Evolutionary conservation across 1,284 basidiomycete genomes (phyloP).

Genomic region (Boletus semigastroideus): DNA sequence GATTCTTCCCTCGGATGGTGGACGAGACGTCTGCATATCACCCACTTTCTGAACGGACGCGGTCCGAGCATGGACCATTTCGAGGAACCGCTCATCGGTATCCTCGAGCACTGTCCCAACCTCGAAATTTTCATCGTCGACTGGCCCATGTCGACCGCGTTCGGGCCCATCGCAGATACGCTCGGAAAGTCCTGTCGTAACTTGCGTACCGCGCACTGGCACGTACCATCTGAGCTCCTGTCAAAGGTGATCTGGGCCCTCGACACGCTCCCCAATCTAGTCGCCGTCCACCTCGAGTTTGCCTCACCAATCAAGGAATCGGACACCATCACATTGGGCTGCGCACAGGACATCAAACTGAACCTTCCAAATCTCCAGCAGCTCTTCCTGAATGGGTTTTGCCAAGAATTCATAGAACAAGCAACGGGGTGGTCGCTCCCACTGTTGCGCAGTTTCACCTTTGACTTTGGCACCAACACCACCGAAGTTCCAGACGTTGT

Average conservation of each 20-base stretch:
- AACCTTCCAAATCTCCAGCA: constrained; percentile 55
- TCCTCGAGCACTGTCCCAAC: constrained; percentile 64
- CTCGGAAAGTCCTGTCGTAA: constrained; percentile 49
- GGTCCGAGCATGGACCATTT: constrained; percentile 33
- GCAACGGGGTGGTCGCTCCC: constrained; percentile 66
- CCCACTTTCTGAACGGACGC: constrained; percentile 45
- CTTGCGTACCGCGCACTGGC: constrained; percentile 59
- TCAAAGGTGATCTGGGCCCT: constrained; percentile 69
- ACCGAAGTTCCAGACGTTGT: constrained; percentile 58
- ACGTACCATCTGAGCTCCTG: constrained; percentile 51
- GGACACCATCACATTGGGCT: constrained; percentile 47
- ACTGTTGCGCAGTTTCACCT: constrained; percentile 49
- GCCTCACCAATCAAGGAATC: constrained; percentile 27
- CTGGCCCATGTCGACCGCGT: constrained; percentile 53
- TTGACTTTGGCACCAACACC: constrained; percentile 47
- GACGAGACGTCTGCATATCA: constrained; percentile 61
- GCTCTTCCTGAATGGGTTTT: constrained; percentile 57
- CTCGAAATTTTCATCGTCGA: constrained; percentile 69
- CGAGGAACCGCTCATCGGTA: constrained; percentile 41
- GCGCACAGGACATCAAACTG: constrained; percentile 57
- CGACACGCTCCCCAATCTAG: constrained; percentile 53
- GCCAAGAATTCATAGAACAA: constrained; percentile 65
- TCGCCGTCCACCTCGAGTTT: constrained; percentile 56
- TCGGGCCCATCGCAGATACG: constrained; percentile 61
- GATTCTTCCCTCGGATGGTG: constrained; percentile 60